Evolutionary conservation across 163 green algal genomes (phyloP).

Genomic region (Prototheca cutis): DNA sequence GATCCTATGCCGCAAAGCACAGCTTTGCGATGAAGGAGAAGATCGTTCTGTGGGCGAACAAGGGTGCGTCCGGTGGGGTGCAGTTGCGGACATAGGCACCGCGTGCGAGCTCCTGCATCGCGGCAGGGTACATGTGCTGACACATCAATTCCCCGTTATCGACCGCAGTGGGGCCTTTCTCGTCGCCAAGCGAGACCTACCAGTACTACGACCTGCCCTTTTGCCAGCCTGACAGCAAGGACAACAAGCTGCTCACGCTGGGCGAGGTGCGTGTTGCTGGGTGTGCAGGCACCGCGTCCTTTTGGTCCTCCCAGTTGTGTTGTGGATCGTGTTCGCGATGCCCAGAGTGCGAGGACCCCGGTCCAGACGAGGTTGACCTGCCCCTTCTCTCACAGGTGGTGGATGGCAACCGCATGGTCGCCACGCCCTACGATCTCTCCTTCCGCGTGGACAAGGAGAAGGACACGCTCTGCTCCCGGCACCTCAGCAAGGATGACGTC

Average conservation of each 20-base stretch:
- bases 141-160: background rate
- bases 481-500: slow-evolving; percentile 60
- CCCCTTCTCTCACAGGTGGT: slow-evolving; percentile 20
- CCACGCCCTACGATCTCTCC: slow-evolving; percentile 49
- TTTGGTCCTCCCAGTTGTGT: no score
- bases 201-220: slow-evolving; percentile 96
- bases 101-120: background rate
- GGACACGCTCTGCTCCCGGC: slow-evolving; percentile 67
- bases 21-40: slow-evolving; percentile 52
- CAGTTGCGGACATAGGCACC: background rate
- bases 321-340: no score
- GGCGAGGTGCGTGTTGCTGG: slow-evolving; percentile 38
- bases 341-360: background rate
- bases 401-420: slow-evolving; percentile 50
- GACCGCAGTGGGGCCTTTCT: slow-evolving; percentile 51
- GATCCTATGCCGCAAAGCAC: slow-evolving; percentile 31
- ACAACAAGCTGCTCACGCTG: slow-evolving; percentile 40
- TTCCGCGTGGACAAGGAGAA: slow-evolving; percentile 80
- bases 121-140: background rate
- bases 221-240: slow-evolving; percentile 65
- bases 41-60: slow-evolving; percentile 81
- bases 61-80: slow-evolving; percentile 40
- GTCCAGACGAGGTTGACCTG: background rate
- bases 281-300: no score
- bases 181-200: slow-evolving; percentile 84